Percentiles rank a stretch among this genome's conserved stretches.
These are phyloP conservation scores for Lactarius hatsudake DNA, from an alignment of 768 basidiomycete species.

Conservation along the genomic window DNA sequence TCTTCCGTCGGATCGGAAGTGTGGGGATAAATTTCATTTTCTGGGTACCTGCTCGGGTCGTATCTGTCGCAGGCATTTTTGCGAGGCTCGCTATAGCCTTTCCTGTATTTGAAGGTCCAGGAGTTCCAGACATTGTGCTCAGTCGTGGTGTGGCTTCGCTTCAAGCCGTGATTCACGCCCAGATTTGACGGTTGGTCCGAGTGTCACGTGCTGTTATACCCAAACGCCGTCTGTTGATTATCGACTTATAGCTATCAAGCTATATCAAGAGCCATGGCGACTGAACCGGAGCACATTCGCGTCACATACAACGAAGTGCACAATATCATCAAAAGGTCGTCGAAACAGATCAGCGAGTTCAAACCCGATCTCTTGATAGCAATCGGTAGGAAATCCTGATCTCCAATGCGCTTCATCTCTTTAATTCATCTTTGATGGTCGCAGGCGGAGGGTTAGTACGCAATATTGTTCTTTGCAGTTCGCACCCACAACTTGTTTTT, in stretches of 20 bases:
- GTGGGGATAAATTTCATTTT: constrained; percentile 82
- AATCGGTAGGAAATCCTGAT: constrained; percentile 53
- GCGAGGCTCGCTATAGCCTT: constrained; percentile 78
- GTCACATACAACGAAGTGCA: constrained; percentile 93
- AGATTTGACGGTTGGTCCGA: neutral
- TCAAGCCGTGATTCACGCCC: too few relatives aligned
- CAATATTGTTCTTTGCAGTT: constrained; percentile 15
- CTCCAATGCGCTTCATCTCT: neutral
- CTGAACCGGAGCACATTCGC: constrained; percentile 55
- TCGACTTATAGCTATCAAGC: neutral
- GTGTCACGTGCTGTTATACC: neutral
- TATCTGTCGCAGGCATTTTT: constrained; percentile 58
- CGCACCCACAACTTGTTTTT: constrained; percentile 24
- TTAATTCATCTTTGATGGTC: neutral
- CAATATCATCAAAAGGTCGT: constrained; percentile 71
- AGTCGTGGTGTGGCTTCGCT: neutral
- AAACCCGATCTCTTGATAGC: constrained; percentile 85
- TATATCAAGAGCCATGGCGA: constrained; percentile 24
- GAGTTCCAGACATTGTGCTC: constrained; percentile 21
- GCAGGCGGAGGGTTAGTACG: constrained; percentile 76
- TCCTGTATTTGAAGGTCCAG: constrained; percentile 34
- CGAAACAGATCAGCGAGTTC: constrained; percentile 69
- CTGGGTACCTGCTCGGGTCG: constrained; percentile 69
- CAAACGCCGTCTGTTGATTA: too few relatives aligned
- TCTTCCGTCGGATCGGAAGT: constrained; percentile 71